Evolutionary conservation across 2,329 filamentous ascomycete genomes (phyloP).

Genomic region (Phaeosphaeria sp.): DNA sequence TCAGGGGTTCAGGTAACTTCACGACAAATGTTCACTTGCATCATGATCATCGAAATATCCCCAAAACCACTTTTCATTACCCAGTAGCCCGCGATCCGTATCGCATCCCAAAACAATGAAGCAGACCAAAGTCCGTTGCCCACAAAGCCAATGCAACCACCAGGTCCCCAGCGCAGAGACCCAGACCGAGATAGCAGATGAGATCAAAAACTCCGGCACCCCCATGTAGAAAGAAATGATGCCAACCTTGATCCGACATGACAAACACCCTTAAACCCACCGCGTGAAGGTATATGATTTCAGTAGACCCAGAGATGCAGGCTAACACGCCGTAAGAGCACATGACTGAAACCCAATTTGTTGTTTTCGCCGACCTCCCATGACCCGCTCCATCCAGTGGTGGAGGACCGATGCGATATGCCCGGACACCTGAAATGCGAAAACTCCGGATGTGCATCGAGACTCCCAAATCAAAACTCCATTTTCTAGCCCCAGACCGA

Average conservation of each 20-base stretch:
- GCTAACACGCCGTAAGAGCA: constrained; percentile 40
- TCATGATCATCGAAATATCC: neutral
- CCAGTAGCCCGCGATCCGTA: constrained; percentile 25
- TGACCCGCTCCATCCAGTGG: constrained; percentile 43
- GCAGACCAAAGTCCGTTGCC: constrained; percentile 20
- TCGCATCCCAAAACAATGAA: constrained; percentile 29
- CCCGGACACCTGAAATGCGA: constrained; percentile 53
- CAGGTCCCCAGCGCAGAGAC: constrained; percentile 19
- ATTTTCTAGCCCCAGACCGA: constrained; percentile 84
- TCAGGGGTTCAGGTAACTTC: neutral
- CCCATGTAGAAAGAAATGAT: constrained; percentile 26
- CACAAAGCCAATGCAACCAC: constrained; percentile 23
- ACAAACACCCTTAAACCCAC: constrained; percentile 41
- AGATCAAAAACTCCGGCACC: constrained; percentile 33
- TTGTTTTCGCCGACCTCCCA: constrained; percentile 45
- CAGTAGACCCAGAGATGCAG: constrained; percentile 39
- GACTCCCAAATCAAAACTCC: constrained; percentile 45
- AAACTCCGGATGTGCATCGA: constrained; percentile 52
- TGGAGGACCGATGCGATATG: constrained; percentile 48
- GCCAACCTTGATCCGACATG: constrained; percentile 32
- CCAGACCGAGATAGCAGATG: constrained; percentile 22
- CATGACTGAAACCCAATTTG: constrained; percentile 36
- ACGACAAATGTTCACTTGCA: neutral
- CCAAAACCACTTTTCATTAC: constrained; percentile 41
- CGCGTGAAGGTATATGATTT: constrained; percentile 39